These are phyloP conservation scores for Aspergillus amoenus DNA, from an alignment of 2,329 filamentous ascomycete species.

Conservation along the genomic window DNA sequence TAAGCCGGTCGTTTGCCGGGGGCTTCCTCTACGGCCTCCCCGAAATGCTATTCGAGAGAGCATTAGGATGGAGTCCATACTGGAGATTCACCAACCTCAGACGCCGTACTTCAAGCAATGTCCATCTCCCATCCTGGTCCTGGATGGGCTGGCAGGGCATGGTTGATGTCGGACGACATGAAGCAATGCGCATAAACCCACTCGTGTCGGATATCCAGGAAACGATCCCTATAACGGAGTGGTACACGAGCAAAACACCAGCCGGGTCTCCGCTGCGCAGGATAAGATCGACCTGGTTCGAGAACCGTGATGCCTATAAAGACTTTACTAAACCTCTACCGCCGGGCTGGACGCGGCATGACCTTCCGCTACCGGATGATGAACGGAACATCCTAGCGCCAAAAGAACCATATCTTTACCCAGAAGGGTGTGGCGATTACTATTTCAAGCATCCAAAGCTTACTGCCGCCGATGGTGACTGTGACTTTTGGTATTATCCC, in stretches of 20 bases:
- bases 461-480: background rate
- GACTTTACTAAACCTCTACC: background rate
- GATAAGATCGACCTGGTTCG: background rate
- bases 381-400: rapidly evolving
- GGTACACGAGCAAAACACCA: background rate
- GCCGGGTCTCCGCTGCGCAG: background rate
- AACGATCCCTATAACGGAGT: background rate
- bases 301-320: background rate
- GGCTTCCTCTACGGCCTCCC: background rate
- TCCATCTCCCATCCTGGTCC: background rate
- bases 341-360: background rate
- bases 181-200: background rate
- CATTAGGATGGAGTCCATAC: background rate
- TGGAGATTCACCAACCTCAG: background rate
- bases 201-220: background rate
- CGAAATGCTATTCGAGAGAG: background rate
- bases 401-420: background rate
- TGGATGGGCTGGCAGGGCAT: background rate
- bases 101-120: background rate
- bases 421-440: background rate
- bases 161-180: background rate
- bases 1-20: background rate
- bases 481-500: background rate
- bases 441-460: background rate
- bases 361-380: too few species aligned